phyloP scores from a whole-genome alignment of 352 stramenopile genomes.

The Globisporangium emineosum region DNA sequence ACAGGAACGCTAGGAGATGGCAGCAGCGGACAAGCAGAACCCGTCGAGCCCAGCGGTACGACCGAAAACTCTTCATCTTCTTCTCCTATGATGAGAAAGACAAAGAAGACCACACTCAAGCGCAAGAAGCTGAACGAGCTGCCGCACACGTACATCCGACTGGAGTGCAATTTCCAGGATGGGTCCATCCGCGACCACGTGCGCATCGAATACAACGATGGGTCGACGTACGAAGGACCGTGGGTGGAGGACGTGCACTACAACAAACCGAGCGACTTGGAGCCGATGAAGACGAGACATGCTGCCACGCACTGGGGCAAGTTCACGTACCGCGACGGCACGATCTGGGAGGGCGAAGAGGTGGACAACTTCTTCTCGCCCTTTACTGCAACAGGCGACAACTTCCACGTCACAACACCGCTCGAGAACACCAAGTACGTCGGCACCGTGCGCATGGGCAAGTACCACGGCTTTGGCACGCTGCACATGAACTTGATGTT shows the following conservation, averaged over 20 bases:
- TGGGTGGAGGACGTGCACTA: slow-evolving; percentile 68
- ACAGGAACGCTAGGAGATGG: background rate
- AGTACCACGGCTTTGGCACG: slow-evolving; percentile 73
- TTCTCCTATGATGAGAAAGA: background rate
- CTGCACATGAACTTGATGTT: slow-evolving; percentile 59
- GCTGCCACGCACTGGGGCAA: slow-evolving; percentile 59
- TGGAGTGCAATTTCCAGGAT: slow-evolving; percentile 75
- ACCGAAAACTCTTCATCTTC: background rate
- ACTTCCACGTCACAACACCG: slow-evolving; percentile 52
- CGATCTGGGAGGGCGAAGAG: slow-evolving; percentile 66
- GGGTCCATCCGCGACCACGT: slow-evolving; percentile 61
- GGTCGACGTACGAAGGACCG: slow-evolving; percentile 74
- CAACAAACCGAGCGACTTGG: slow-evolving; percentile 38
- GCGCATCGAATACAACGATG: slow-evolving; percentile 75
- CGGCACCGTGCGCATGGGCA: slow-evolving; percentile 47
- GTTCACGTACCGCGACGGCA: slow-evolving; percentile 69
- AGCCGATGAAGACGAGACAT: slow-evolving; percentile 53
- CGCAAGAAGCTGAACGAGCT: slow-evolving; percentile 30
- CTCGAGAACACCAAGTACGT: slow-evolving; percentile 48
- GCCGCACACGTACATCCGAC: slow-evolving; percentile 61
- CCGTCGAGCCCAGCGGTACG: background rate
- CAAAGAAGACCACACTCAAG: slow-evolving; percentile 12
- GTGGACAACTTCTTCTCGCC: slow-evolving; percentile 86
- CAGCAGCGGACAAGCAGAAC: background rate
- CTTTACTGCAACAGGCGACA: slow-evolving; percentile 51